Percentiles rank a stretch among this genome's conserved stretches.
phyloP scores from a whole-genome alignment of 2,329 filamentous ascomycete genomes.

The Cordyceps tenuipes region DNA sequence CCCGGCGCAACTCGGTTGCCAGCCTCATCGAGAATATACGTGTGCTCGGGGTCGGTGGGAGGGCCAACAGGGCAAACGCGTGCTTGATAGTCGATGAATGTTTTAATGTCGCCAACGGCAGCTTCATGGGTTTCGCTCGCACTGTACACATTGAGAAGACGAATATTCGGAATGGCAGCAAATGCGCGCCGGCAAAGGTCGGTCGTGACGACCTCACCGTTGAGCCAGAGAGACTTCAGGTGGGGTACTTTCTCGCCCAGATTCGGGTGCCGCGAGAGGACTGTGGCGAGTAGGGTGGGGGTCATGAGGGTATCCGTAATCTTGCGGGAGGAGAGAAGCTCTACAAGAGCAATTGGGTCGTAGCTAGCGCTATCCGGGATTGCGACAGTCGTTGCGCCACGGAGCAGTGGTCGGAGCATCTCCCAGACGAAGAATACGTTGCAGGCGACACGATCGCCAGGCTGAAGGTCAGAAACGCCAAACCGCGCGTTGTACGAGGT shows the following conservation, averaged over 20 bases:
- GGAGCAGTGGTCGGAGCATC: conserved; percentile 65
- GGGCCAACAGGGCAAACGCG: conserved; percentile 67
- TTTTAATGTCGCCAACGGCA: conserved; percentile 64
- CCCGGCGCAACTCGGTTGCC: conserved; percentile 56
- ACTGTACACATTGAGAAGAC: conserved; percentile 72
- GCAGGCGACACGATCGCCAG: conserved; percentile 73
- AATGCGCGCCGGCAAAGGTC: conserved; percentile 63
- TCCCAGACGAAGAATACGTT: conserved; percentile 88
- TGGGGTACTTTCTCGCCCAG: conserved; percentile 56
- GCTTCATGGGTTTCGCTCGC: conserved; percentile 77
- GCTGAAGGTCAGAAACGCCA: conserved; percentile 56
- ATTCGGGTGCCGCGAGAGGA: conserved; percentile 60
- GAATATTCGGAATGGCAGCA: conserved; percentile 57
- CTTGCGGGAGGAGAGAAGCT: conserved; percentile 54
- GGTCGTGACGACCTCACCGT: conserved; percentile 74
- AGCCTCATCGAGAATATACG: conserved; percentile 64
- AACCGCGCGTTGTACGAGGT: conserved; percentile 69
- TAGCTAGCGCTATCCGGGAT: conserved; percentile 72
- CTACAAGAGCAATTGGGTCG: conserved; percentile 65
- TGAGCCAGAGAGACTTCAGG: conserved; percentile 67
- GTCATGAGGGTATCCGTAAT: conserved; percentile 81
- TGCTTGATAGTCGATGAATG: conserved; percentile 55
- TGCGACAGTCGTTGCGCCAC: conserved; percentile 67
- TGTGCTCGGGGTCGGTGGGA: conserved; percentile 57
- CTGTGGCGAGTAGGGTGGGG: conserved; percentile 66